Percentiles rank a stretch among this genome's conserved stretches.
These are phyloP conservation scores for Pseudotulostoma volvatum DNA, from an alignment of 495 filamentous ascomycete genomes.

Conservation along the genomic window DNA sequence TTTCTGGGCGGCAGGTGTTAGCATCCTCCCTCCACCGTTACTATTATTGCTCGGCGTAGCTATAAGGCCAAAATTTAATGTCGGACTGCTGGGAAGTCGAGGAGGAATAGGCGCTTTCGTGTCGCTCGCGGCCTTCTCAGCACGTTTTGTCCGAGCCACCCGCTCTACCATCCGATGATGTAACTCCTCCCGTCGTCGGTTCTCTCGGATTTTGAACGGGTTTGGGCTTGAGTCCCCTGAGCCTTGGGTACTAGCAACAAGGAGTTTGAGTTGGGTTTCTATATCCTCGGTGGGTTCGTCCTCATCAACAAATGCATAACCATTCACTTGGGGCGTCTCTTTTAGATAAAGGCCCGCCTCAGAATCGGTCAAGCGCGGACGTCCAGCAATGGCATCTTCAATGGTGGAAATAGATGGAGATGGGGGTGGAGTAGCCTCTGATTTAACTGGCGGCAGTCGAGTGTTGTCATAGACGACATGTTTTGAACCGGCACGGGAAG, in stretches of 20 bases:
- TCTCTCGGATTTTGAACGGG: slow-evolving; percentile 67
- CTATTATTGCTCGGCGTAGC: slow-evolving; percentile 22
- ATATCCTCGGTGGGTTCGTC: slow-evolving; percentile 39
- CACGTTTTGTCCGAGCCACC: slow-evolving; percentile 55
- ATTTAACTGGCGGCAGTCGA: slow-evolving; percentile 32
- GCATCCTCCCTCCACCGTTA: slow-evolving; percentile 10
- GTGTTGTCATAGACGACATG: slow-evolving; percentile 74
- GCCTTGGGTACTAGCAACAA: slow-evolving; percentile 28
- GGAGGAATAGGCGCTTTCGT: slow-evolving; percentile 45
- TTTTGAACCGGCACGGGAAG: slow-evolving; percentile 62
- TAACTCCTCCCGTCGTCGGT: slow-evolving; percentile 62
- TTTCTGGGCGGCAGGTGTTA: slow-evolving; percentile 63
- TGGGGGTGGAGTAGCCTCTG: slow-evolving; percentile 30
- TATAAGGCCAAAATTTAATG: slow-evolving; percentile 29
- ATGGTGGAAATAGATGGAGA: slow-evolving; percentile 78
- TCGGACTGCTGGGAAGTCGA: slow-evolving; percentile 61
- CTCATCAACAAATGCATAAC: slow-evolving; percentile 83
- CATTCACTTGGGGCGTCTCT: slow-evolving; percentile 78
- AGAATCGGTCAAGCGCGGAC: slow-evolving; percentile 42
- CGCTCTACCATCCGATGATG: slow-evolving; percentile 86
- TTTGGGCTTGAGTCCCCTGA: slow-evolving; percentile 48
- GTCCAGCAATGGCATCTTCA: slow-evolving; percentile 71
- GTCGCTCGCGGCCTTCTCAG: slow-evolving; percentile 30
- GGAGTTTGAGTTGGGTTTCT: slow-evolving; percentile 8
- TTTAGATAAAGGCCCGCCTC: slow-evolving; percentile 49